These are phyloP conservation scores for Aspergillus novofumigatus DNA, from an alignment of 2,329 filamentous ascomycete species.

Conservation along the genomic window DNA sequence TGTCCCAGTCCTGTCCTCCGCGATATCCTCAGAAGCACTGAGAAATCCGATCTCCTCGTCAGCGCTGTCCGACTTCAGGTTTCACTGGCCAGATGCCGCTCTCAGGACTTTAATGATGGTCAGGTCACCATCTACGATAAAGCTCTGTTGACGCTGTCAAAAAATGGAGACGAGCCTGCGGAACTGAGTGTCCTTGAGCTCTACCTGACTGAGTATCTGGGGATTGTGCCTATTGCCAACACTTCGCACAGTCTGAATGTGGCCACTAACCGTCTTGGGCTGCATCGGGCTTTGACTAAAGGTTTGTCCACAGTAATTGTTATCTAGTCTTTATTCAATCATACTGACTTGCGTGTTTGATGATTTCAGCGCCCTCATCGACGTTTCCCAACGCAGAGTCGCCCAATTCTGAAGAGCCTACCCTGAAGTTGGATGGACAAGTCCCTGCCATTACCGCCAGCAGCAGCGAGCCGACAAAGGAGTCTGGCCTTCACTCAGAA, in stretches of 20 bases:
- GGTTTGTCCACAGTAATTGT: constrained; percentile 15
- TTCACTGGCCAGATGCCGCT: constrained; percentile 32
- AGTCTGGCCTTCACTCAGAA: not conserved
- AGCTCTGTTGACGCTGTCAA: constrained; percentile 33
- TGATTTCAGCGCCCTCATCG: not conserved
- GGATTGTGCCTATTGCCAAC: constrained; percentile 20
- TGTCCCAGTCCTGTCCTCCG: constrained; percentile 25
- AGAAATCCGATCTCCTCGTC: constrained; percentile 23
- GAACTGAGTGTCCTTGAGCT: constrained; percentile 33
- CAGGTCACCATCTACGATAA: constrained; percentile 41
- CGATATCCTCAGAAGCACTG: constrained; percentile 25
- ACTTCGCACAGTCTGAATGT: constrained; percentile 17
- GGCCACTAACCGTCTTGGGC: constrained; percentile 25
- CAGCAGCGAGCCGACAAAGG: not conserved
- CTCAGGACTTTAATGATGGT: constrained; percentile 29
- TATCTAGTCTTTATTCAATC: not conserved
- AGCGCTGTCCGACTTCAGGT: constrained; percentile 34
- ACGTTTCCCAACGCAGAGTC: not conserved
- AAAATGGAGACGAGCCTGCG: constrained; percentile 26
- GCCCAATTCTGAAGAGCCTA: not conserved
- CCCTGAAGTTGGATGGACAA: not conserved
- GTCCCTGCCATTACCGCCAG: not conserved
- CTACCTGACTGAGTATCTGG: constrained; percentile 38
- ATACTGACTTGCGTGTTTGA: not conserved
- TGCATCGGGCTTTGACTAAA: constrained; percentile 21